Conservation (phyloP, 1,284 basidiomycete genomes). For the Ganoderma sp. region DNA sequence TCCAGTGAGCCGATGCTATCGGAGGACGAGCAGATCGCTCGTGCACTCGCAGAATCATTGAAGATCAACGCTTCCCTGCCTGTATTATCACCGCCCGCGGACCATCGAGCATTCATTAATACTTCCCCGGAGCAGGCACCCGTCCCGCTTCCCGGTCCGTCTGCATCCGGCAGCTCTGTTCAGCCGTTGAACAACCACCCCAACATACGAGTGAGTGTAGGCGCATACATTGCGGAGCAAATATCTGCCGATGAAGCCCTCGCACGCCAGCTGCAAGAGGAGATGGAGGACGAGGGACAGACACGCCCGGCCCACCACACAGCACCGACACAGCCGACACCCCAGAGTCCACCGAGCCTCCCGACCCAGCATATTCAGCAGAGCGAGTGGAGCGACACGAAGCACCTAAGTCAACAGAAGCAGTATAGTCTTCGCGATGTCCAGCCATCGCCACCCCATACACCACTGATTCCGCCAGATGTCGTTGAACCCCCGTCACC, state of each 20-base stretch:
- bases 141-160: conserved; percentile 9
- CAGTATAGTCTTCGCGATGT: conserved; percentile 2
- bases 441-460: not conserved
- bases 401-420: not conserved
- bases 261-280: conserved; percentile 44
- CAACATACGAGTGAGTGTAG: not conserved
- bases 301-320: not conserved
- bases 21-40: conserved; percentile 71
- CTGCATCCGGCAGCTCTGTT: conserved; percentile 4
- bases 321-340: not conserved
- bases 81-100: conserved; percentile 7
- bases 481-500: conserved; percentile 3
- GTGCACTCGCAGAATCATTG: conserved; percentile 66
- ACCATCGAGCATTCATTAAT: conserved; percentile 18
- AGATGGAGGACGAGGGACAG: conserved; percentile 28
- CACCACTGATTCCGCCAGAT: conserved; percentile 5
- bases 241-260: conserved; percentile 46
- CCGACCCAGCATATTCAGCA: not conserved
- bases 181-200: not conserved
- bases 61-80: conserved; percentile 14
- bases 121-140: conserved; percentile 28
- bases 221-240: conserved; percentile 29
- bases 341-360: not conserved
- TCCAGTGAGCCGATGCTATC: conserved; percentile 40
- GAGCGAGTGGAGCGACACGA: not conserved